phyloP scores from a whole-genome alignment of 2,329 filamentous ascomycete genomes.

The Emergomyces pasteurianus region DNA sequence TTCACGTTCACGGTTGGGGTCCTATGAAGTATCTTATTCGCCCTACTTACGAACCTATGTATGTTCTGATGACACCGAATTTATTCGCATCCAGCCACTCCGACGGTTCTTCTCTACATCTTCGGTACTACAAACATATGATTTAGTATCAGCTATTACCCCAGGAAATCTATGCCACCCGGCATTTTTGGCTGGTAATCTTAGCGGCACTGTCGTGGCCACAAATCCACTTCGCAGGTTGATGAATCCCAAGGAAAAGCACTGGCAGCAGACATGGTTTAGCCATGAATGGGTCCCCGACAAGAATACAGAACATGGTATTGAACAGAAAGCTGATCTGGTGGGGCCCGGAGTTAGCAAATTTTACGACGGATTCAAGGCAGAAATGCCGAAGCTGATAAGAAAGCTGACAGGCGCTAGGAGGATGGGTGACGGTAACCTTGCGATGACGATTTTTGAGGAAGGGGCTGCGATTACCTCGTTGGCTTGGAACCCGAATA shows the following conservation, averaged over 20 bases:
- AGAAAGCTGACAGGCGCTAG: slow-evolving; percentile 21
- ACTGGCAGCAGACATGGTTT: slow-evolving; percentile 47
- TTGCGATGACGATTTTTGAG: slow-evolving; percentile 43
- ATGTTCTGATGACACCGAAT: slow-evolving; percentile 43
- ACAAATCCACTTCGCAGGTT: slow-evolving; percentile 43
- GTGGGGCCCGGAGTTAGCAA: slow-evolving; percentile 26
- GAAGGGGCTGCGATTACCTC: slow-evolving; percentile 50
- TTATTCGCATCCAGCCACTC: slow-evolving; percentile 36
- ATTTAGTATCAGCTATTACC: slow-evolving; percentile 22
- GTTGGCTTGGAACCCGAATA: slow-evolving; percentile 58
- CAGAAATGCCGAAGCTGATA: slow-evolving; percentile 24
- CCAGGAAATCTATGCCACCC: slow-evolving; percentile 38
- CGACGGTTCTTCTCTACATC: slow-evolving; percentile 42
- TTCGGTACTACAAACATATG: slow-evolving; percentile 37
- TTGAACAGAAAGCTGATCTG: neutral
- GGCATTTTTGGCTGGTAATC: slow-evolving; percentile 40
- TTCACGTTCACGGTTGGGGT: slow-evolving; percentile 39
- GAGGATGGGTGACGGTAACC: slow-evolving; percentile 21
- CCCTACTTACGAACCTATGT: slow-evolving; percentile 44
- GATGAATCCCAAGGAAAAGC: slow-evolving; percentile 37
- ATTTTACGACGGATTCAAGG: slow-evolving; percentile 34
- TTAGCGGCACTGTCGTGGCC: slow-evolving; percentile 39
- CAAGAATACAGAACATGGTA: slow-evolving; percentile 9
- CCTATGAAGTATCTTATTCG: slow-evolving; percentile 40
- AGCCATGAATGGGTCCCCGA: slow-evolving; percentile 41